These are phyloP conservation scores for Mycosarcoma mackinlayi DNA, from an alignment of 1,284 basidiomycete genomes.

Conservation along the genomic window DNA sequence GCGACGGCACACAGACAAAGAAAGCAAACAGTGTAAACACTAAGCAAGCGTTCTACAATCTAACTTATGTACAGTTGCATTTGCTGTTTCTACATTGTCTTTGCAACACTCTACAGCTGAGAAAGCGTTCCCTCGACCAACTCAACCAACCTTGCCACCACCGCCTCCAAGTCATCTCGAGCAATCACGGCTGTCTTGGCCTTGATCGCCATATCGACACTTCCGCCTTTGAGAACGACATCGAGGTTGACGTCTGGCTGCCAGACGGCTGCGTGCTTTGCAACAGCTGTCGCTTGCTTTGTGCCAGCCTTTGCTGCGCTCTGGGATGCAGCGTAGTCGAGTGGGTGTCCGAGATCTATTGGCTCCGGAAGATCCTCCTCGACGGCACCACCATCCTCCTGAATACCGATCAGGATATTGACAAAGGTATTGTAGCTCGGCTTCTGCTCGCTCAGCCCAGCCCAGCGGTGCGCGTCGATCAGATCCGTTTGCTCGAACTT, in stretches of 20 bases:
- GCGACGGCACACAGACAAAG: too few relatives aligned
- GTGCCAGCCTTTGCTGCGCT: background rate
- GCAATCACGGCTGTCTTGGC: slow-evolving; percentile 7
- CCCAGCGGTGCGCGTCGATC: slow-evolving; percentile 32
- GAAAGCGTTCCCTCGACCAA: slow-evolving; percentile 7
- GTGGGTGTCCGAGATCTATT: slow-evolving; percentile 32
- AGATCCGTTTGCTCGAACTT: slow-evolving; percentile 48
- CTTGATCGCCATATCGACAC: slow-evolving; percentile 29
- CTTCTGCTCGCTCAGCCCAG: slow-evolving; percentile 8
- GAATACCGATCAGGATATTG: slow-evolving; percentile 34
- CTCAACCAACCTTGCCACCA: slow-evolving; percentile 1
- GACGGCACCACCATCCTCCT: slow-evolving; percentile 9
- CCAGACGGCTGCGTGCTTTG: slow-evolving; percentile 12
- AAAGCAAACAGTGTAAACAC: too few relatives aligned
- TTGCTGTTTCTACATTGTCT: too few relatives aligned
- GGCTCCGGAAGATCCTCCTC: background rate
- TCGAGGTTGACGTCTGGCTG: slow-evolving; percentile 39
- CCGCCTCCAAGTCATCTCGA: background rate
- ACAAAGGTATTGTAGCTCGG: slow-evolving; percentile 47
- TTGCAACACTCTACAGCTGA: slow-evolving; percentile 6
- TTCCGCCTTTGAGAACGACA: slow-evolving; percentile 11
- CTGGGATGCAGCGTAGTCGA: slow-evolving; percentile 6
- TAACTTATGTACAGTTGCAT: too few relatives aligned
- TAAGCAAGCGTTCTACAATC: too few relatives aligned
- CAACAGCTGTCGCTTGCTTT: slow-evolving; percentile 1